phyloP scores from a whole-genome alignment of 345 rosid genomes.

The Citrus reticulata region DNA sequence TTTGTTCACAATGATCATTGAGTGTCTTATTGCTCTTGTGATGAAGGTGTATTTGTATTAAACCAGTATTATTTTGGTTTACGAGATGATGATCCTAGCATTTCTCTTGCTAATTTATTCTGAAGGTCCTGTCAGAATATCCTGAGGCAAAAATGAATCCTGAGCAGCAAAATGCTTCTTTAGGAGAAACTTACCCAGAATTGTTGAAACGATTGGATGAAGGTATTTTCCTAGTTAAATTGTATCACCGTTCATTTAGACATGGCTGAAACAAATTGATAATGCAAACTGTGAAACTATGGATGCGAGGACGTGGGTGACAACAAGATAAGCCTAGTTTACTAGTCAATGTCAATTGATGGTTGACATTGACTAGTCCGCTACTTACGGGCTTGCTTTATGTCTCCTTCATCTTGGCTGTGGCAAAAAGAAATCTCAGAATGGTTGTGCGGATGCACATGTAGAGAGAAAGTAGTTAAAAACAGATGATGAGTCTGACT shows the following conservation, averaged over 20 bases:
- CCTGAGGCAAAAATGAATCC: constrained; percentile 66
- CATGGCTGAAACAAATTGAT: constrained; percentile 3
- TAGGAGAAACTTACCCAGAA: constrained; percentile 64
- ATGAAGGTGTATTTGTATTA: constrained; percentile 6
- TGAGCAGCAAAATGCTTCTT: constrained; percentile 59
- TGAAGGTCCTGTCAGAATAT: constrained; percentile 79
- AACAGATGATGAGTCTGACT: background rate
- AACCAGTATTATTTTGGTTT: background rate
- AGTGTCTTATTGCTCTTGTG: background rate
- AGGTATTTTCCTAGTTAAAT: constrained; percentile 43
- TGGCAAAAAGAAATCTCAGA: no score
- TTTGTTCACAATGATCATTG: background rate
- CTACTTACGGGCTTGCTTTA: no score
- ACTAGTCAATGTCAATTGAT: no score
- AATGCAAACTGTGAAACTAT: background rate
- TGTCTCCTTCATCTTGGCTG: no score
- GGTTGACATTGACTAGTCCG: no score
- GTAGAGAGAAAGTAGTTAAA: background rate
- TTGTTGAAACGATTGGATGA: constrained; percentile 64
- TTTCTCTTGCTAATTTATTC: constrained; percentile 21
- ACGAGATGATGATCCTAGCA: constrained; percentile 5
- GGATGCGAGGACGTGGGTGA: background rate
- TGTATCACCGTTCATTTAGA: constrained; percentile 5
- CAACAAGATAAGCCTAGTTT: background rate
- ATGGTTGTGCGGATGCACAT: background rate